These are phyloP conservation scores for Phytophthora chlamydospora DNA, from an alignment of 352 stramenopile species.

Conservation along the genomic window DNA sequence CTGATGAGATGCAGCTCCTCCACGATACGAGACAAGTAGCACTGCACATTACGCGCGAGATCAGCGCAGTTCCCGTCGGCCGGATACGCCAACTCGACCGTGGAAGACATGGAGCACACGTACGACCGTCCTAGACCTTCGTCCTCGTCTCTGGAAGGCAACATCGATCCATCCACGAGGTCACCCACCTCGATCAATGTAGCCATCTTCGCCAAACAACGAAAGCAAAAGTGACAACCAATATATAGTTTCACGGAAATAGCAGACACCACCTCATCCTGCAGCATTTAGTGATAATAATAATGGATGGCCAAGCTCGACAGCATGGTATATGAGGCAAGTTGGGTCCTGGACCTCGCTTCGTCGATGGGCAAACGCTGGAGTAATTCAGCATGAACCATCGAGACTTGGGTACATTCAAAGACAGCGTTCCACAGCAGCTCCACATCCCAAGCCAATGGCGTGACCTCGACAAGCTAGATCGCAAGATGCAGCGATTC, in stretches of 20 bases:
- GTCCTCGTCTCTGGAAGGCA: slow-evolving; percentile 7
- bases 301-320: too few relatives aligned
- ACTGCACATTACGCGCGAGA: slow-evolving; percentile 43
- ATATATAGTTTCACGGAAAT: slow-evolving; percentile 1
- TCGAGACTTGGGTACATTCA: too few relatives aligned
- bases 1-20: slow-evolving; percentile 61
- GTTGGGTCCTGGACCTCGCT: too few relatives aligned
- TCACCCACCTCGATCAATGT: slow-evolving; percentile 6
- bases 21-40: slow-evolving; percentile 58
- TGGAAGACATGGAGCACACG: slow-evolving; percentile 42
- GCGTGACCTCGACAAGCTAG: slow-evolving; percentile 12
- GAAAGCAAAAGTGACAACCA: too few relatives aligned
- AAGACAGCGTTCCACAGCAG: too few relatives aligned
- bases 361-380: too few relatives aligned
- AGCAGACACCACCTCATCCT: not conserved
- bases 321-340: too few relatives aligned
- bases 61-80: slow-evolving; percentile 16
- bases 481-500: slow-evolving; percentile 52
- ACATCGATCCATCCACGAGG: not conserved
- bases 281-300: not conserved
- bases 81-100: slow-evolving; percentile 43
- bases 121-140: slow-evolving; percentile 27
- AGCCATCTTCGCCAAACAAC: slow-evolving; percentile 7
- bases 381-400: too few relatives aligned
- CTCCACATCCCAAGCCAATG: not conserved